Base-by-base conservation (phyloP, 495 filamentous ascomycete species). In the Podospora australis region DNA sequence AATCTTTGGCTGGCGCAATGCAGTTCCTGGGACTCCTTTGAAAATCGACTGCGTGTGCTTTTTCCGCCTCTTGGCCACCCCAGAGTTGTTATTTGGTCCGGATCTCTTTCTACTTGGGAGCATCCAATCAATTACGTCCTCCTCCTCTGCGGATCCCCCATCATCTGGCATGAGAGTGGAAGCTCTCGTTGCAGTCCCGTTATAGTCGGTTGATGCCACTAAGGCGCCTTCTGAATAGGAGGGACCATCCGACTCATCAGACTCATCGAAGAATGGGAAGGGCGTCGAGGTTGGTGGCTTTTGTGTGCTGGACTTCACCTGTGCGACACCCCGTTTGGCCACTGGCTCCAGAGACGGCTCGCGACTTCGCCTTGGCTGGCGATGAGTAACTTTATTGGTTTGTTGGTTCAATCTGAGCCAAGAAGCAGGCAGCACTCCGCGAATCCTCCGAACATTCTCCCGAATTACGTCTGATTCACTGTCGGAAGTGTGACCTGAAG, bases 351-450 rank as follows among this genome's bases (percentile, higher is more conserved):
- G 59, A 4, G 58, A 56, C 14, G 39, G 63, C 13, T 63, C 66
- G 14, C 49, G 68, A 53, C 63, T 71, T 58, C 48, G 73, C 56
- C 57, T 73, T 54, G 49, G 67, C 61, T 56, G 50, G 11, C 22
- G 49, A 44, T 44, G 64, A 56, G 40, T 64, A 40, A 46, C 35
- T 40, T 48, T 55, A n/a, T 59, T 43, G 21, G 62, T 53, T 49
- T 65, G 63, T 44, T 71, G 68, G 55, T 95, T 82, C 30, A 97
- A 70, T 53, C 86, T 79, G 36, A 94, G 73, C 84, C 86, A 95
- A 3, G 91, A 96, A 4, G 91, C 91, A 28, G 91, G 90, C 35
- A 97, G 75, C 13, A 96, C 89, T 28, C 90, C 90, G 45, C 81
- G 82, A 36, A 91, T 91, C 49, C 68, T 80, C 26, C 65, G 70